Evolutionary conservation across 2,329 filamentous ascomycete species (phyloP).

Genomic region (Botrytis elliptica): DNA sequence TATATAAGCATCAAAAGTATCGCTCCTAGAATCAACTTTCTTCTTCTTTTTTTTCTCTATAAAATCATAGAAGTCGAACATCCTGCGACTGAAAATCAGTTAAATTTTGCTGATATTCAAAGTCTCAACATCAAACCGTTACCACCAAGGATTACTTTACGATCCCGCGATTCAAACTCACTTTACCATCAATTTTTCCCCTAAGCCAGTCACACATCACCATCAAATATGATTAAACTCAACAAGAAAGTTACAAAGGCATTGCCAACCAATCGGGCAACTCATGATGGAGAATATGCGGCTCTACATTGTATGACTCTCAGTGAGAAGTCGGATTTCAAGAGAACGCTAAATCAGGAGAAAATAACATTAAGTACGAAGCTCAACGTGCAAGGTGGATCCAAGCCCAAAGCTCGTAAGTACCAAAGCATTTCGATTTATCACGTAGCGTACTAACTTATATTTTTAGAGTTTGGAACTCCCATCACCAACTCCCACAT

Average conservation of each 20-base stretch:
- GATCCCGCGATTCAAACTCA: not conserved
- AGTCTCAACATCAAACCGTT: not conserved
- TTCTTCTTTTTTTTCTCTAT: too few species aligned
- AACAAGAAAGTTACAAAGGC: not conserved
- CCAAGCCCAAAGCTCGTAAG: not conserved
- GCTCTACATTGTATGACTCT: not conserved
- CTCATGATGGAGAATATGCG: not conserved
- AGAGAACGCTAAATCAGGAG: fast-evolving
- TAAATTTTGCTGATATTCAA: not conserved
- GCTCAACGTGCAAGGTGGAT: not conserved
- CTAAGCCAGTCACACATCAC: not conserved
- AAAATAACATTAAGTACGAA: not conserved
- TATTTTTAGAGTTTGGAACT: too few species aligned
- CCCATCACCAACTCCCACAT: too few species aligned
- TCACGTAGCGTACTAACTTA: not conserved
- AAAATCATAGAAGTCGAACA: too few species aligned
- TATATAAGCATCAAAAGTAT: too few species aligned
- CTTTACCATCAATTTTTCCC: not conserved
- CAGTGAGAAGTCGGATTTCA: not conserved
- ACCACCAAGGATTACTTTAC: too few species aligned
- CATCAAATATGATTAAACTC: not conserved
- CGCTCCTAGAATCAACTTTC: too few species aligned
- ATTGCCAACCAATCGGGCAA: not conserved
- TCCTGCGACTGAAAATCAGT: not conserved
- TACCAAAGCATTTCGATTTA: not conserved